phyloP scores from a whole-genome alignment of 257 asterid genomes.

The Solanum chmielewskii region DNA sequence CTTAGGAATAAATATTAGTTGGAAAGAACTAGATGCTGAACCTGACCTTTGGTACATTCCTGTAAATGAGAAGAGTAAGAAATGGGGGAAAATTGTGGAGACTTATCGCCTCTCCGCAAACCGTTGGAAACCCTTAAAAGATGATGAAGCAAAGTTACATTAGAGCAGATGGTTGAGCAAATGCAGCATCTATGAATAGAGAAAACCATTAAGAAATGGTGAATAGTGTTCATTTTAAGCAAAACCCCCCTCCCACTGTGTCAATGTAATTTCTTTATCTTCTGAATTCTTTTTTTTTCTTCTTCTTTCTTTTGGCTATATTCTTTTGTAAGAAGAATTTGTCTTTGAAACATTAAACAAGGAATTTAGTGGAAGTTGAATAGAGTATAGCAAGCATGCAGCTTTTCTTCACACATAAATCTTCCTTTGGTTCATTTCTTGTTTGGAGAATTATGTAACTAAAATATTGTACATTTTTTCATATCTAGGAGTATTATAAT shows the following conservation, averaged over 20 bases:
- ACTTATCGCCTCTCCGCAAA: neutral
- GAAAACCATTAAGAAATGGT: slow-evolving; percentile 7
- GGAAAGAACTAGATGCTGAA: neutral
- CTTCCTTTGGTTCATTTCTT: neutral
- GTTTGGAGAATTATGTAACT: neutral
- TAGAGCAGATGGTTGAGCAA: neutral
- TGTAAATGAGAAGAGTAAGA: neutral
- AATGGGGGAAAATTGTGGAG: neutral
- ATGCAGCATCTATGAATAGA: neutral
- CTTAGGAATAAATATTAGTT: neutral
- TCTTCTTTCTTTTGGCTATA: slow-evolving; percentile 4
- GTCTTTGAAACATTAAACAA: slow-evolving; percentile 1
- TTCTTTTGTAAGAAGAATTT: slow-evolving; percentile 37
- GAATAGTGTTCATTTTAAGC: slow-evolving; percentile 14
- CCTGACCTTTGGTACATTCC: slow-evolving; percentile 1
- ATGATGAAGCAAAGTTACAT: neutral
- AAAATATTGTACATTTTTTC: neutral
- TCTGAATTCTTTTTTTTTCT: slow-evolving; percentile 16
- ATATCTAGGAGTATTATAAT: neutral
- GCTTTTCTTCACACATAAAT: neutral
- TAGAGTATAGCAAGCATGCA: neutral
- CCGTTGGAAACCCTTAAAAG: neutral
- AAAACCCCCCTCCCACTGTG: neutral
- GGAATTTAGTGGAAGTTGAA: slow-evolving; percentile 11
- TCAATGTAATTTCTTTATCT: neutral